phyloP scores from a whole-genome alignment of 768 basidiomycete genomes.

The Cystoderma amianthinum region DNA sequence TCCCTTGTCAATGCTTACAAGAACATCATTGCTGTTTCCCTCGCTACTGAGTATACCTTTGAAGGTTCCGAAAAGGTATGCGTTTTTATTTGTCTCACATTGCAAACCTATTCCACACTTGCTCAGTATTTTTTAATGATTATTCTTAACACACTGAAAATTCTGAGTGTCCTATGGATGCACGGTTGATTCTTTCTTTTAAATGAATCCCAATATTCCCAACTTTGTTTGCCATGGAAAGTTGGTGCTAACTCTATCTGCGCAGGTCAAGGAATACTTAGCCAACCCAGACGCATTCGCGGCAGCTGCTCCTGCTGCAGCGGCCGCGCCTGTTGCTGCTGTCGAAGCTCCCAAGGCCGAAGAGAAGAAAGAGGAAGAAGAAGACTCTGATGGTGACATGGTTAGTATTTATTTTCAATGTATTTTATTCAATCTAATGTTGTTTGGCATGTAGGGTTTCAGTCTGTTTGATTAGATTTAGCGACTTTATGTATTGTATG shows the following conservation, averaged over 20 bases:
- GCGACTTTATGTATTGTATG: constrained; percentile 7
- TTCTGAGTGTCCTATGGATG: constrained; percentile 57
- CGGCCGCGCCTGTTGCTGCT: constrained; percentile 50
- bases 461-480: constrained; percentile 80
- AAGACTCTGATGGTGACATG: constrained; percentile 88
- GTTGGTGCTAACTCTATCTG: constrained; percentile 7
- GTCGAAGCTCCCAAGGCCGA: constrained; percentile 66
- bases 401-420: constrained; percentile 32
- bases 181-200: constrained; percentile 22
- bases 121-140: constrained; percentile 19
- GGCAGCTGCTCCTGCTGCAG: constrained; percentile 62
- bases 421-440: constrained; percentile 7
- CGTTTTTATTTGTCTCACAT: constrained; percentile 7
- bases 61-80: constrained; percentile 89
- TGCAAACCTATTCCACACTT: too few relatives aligned
- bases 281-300: constrained; percentile 99
- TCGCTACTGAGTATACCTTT: constrained; percentile 92
- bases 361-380: constrained; percentile 53
- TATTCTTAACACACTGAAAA: constrained; percentile 74
- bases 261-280: constrained; percentile 89
- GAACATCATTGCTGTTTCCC: constrained; percentile 86
- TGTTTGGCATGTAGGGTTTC: constrained; percentile 60
- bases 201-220: constrained; percentile 18
- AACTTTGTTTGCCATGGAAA: not conserved
- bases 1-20: constrained; percentile 99